Evolutionary conservation across 768 basidiomycete genomes (phyloP).

Genomic region (Serpula lacrymans): DNA sequence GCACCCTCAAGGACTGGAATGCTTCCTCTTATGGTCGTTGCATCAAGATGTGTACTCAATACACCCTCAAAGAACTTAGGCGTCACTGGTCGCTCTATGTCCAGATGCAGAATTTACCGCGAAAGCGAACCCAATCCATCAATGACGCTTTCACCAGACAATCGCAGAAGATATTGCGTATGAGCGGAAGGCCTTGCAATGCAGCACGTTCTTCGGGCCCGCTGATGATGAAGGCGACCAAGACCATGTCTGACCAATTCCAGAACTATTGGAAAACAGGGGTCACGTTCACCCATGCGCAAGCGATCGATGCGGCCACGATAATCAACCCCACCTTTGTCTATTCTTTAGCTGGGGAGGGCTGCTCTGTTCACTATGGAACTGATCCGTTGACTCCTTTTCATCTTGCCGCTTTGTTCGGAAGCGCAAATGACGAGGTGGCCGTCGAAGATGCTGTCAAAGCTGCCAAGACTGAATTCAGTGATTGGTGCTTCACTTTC

Average conservation of each 20-base stretch:
- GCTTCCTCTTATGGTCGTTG: slow-evolving; percentile 22
- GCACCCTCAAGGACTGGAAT: slow-evolving; percentile 19
- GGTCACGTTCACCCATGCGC: slow-evolving; percentile 16
- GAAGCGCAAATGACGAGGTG: slow-evolving; percentile 7
- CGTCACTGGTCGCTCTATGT: slow-evolving; percentile 19
- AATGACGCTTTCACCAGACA: slow-evolving; percentile 11
- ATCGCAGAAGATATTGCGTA: too few relatives aligned
- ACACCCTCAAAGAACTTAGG: slow-evolving; percentile 20
- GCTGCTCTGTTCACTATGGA: slow-evolving; percentile 27
- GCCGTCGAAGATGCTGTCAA: slow-evolving; percentile 5
- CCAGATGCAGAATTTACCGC: slow-evolving; percentile 12
- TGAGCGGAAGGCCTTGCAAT: too few relatives aligned
- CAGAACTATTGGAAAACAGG: slow-evolving; percentile 22
- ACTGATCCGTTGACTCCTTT: slow-evolving; percentile 27
- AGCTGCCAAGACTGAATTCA: slow-evolving; percentile 18
- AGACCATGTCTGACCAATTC: slow-evolving; percentile 16
- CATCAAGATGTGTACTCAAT: slow-evolving; percentile 17
- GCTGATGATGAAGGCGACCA: slow-evolving; percentile 9
- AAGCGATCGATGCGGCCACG: slow-evolving; percentile 10
- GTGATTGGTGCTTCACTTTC: slow-evolving; percentile 19
- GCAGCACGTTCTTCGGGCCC: slow-evolving; percentile 31
- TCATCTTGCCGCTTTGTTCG: slow-evolving; percentile 25
- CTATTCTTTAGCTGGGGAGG: slow-evolving; percentile 19
- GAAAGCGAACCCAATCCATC: slow-evolving; percentile 11
- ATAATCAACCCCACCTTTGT: slow-evolving; percentile 27